phyloP scores from a whole-genome alignment of 441 rosid genomes.

The Daphne laureola region DNA sequence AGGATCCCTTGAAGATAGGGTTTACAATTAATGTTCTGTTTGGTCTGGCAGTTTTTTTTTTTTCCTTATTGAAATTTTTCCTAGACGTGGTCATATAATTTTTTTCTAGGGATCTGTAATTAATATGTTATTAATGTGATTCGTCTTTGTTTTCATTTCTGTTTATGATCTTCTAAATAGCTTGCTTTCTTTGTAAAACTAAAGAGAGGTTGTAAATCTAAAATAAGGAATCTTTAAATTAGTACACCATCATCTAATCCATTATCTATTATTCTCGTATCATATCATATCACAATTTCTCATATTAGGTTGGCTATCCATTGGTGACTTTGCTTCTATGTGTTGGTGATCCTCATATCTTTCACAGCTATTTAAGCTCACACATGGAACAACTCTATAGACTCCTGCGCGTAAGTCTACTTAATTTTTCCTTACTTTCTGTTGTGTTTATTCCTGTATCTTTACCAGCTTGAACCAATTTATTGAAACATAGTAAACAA shows the following conservation, averaged over 20 bases:
- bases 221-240: neutral
- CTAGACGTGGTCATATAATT: too few species aligned
- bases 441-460: conserved; percentile 5
- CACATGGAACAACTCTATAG: conserved; percentile 98
- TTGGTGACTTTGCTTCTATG: conserved; percentile 95
- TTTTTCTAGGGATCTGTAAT: too few species aligned
- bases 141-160: too few species aligned
- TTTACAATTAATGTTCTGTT: neutral
- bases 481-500: neutral
- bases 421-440: neutral
- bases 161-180: too few species aligned
- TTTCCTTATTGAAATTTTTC: neutral
- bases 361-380: conserved; percentile 65
- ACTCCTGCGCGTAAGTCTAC: conserved; percentile 69
- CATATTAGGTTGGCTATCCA: conserved; percentile 88
- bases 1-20: too few species aligned
- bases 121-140: too few species aligned
- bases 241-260: conserved; percentile 2
- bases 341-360: conserved; percentile 88
- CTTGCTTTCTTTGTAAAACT: too few species aligned
- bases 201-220: neutral
- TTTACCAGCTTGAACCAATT: conserved; percentile 4
- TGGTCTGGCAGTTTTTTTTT: neutral
- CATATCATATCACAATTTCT: conserved; percentile 16
- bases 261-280: conserved; percentile 16